Evolutionary conservation across 495 filamentous ascomycete genomes (phyloP), one percentile per base, ranked within the genome.

Genomic region (Niebla homalea): DNA sequence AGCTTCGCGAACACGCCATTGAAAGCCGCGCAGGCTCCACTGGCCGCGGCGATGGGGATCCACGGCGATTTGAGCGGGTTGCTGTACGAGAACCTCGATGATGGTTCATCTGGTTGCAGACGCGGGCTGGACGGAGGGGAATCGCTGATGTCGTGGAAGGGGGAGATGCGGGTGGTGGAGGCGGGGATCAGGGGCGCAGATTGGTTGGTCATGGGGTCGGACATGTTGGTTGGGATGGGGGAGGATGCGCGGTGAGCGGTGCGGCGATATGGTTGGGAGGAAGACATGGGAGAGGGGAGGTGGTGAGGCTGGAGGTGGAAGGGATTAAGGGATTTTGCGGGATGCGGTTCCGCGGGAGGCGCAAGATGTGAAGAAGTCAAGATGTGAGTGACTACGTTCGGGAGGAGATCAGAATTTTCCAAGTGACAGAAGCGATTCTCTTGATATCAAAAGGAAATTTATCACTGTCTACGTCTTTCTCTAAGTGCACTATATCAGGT

Each of bases 1-100:
- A 98, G 70, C 65, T 96, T 98, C 0, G 92, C 92, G 68, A 97
- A 98, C 21, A 94, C 83, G 26, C 92, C 90, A 59, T 98, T 98
- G 57, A 92, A 78, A 35, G 89, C 87, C 14, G 92, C 92, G 64
- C 89, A 96, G 8, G 83, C 80, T 35, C 92, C 92, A 63, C 85
- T 92, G 36, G 85, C 79, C 35, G 93, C 57, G 22, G 92, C 88
- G 42, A 89, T 76, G 48, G 87, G 62, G 50, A 96, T 74, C 92
- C 92, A 98, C 49, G 59, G 50, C 15, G 57, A 18, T 37, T 57
- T 57, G 41, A n/a, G 20, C 14, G 23, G 18, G 38, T 46, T 38
- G 23, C 20, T 23, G n/a, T 21, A 23, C 25, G 23, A 19, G 32
- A 21, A 20, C 8, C 38, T 22, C 25, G 1, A 21, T 26, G 2